Evolutionary conservation across 1,139 yeast species (phyloP), one percentile per base, ranked within the genome.

Genomic region (Geotrichum europaeum): DNA sequence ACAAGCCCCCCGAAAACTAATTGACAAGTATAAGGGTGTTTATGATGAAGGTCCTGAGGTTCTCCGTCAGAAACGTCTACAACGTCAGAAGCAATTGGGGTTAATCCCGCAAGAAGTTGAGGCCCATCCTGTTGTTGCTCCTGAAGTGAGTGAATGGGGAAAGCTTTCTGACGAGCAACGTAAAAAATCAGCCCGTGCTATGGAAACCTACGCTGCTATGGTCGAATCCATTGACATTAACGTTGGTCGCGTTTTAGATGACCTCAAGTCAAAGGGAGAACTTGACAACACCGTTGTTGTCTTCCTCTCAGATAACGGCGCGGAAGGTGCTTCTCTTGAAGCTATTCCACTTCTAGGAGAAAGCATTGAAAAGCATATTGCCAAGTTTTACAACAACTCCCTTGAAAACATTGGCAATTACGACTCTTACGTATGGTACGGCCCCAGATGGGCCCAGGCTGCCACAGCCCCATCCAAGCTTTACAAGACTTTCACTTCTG

Each of bases 361-460:
- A 54, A 60, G 60, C 43, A 72, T 78, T 55, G 64, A 67, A 36
- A 28, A 65, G 3, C 68, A 67, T 30, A 71, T 81, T 57, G 66
- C 68, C 10, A 68, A 70, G 28, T 70, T 76, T 64, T 82, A 76
- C 69, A 71, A 81, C 68, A 82, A 82, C 66, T 61, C 73, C 1
- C 69, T 71, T 32, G 82, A 78, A 1, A 82, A 82, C 67, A 75
- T 82, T 62, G 86, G 86, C 4, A 76, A 75, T 47, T 65, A 66
- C 54, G 73, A 82, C 65, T 80, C 84, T 1, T 82, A 81, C 67
- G 78, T 76, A 7, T 80, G 79, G 76, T 83, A 82, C 64, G 80
- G 82, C 1, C 84, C 83, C 62, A 80, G 82, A 66, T 82, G 86
- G 86, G 86, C 86, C 0, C 85, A 82, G 65, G 86, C 86, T n/a